Evolutionary conservation across 768 basidiomycete species (phyloP).

Genomic region (Leucocoprinus sp.): DNA sequence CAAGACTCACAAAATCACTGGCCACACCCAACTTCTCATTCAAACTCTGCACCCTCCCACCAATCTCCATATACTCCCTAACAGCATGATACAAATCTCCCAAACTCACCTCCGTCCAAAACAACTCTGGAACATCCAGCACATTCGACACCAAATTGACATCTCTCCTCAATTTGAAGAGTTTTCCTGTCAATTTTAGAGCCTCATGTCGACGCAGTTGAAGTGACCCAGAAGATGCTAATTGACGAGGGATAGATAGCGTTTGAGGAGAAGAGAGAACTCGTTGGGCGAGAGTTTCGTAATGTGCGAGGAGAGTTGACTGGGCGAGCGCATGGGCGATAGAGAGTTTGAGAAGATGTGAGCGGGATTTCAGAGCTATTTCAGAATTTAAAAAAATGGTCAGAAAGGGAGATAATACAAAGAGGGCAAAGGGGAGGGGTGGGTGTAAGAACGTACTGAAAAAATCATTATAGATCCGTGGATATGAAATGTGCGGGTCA

Average conservation of each 20-base stretch:
- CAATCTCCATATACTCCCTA: conserved; percentile 92
- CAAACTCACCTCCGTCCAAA: conserved; percentile 91
- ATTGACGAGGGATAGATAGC: conserved; percentile 74
- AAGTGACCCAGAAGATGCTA: conserved; percentile 71
- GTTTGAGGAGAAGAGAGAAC: conserved; percentile 75
- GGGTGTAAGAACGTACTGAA: conserved; percentile 61
- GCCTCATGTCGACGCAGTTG: conserved; percentile 74
- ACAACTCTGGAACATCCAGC: conserved; percentile 87
- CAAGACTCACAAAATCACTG: conserved; percentile 82
- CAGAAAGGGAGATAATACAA: neutral
- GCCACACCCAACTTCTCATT: conserved; percentile 86
- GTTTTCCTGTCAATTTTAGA: conserved; percentile 72
- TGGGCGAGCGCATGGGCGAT: conserved; percentile 92
- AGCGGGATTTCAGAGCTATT: conserved; percentile 83
- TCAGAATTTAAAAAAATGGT: neutral
- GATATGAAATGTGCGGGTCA: conserved; percentile 75
- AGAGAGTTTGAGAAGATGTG: conserved; percentile 86
- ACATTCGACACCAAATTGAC: conserved; percentile 91
- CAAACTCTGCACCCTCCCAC: conserved; percentile 68
- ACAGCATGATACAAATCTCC: conserved; percentile 88
- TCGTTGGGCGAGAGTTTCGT: conserved; percentile 69
- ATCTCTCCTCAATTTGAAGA: conserved; percentile 85
- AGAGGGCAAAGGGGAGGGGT: neutral
- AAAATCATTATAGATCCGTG: conserved; percentile 93
- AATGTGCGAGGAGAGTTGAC: conserved; percentile 84